Percentiles rank a stretch among this genome's conserved stretches.
Conservation (phyloP, 179 eudicot genomes). For the Heliamphora pulchella region DNA sequence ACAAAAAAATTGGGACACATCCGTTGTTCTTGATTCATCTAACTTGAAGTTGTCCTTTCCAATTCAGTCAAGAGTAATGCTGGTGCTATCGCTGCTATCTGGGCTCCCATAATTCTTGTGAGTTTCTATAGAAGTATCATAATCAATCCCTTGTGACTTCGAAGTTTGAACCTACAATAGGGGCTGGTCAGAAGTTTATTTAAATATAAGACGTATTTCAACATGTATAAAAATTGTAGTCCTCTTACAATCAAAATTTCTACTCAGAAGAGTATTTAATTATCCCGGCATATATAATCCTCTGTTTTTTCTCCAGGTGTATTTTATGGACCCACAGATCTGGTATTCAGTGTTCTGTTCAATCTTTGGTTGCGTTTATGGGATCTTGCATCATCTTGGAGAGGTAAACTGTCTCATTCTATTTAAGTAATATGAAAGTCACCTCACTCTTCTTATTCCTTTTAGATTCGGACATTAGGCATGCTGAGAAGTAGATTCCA, state of each 20-base stretch:
- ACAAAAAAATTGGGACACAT: neutral
- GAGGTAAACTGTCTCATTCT: conserved; percentile 50
- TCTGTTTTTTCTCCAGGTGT: conserved; percentile 46
- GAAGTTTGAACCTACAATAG: neutral
- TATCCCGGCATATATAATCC: conserved; percentile 2
- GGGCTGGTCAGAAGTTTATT: neutral
- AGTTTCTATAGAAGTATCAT: conserved; percentile 24
- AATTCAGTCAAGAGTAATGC: conserved; percentile 77
- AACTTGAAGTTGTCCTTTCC: conserved; percentile 7
- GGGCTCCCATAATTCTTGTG: conserved; percentile 93
- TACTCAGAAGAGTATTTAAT: neutral
- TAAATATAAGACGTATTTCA: neutral
- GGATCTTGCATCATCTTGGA: conserved; percentile 92
- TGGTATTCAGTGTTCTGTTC: conserved; percentile 98
- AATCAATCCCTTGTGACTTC: neutral
- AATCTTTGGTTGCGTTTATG: conserved; percentile 84
- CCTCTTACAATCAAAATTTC: conserved; percentile 3
- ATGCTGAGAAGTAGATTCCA: conserved; percentile 91
- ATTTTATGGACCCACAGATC: conserved; percentile 94
- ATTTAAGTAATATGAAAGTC: conserved; percentile 13
- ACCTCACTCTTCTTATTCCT: conserved; percentile 17
- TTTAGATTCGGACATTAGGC: conserved; percentile 83
- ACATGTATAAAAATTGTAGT: neutral
- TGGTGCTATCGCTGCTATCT: conserved; percentile 85
- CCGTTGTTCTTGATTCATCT: conserved; percentile 15